phyloP scores from a whole-genome alignment of 2,329 filamentous ascomycete species.

The Trichoderma guizhouense region DNA sequence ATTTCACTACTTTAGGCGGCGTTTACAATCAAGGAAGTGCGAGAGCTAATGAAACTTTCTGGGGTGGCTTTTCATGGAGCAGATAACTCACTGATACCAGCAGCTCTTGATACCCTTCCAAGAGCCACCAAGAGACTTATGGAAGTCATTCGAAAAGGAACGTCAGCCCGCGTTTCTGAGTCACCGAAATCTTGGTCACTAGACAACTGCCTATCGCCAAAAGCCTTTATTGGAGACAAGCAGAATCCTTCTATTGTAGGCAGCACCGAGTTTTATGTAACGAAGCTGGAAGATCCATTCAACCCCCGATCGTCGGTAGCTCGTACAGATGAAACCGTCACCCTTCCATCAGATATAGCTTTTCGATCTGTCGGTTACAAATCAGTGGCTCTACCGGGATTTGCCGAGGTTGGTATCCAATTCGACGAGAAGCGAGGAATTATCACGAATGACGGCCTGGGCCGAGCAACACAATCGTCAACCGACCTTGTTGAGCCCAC shows the following conservation, averaged over 20 bases:
- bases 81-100: constrained; percentile 62
- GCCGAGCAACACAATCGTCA: constrained; percentile 37
- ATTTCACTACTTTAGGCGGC: constrained; percentile 58
- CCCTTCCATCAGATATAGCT: constrained; percentile 65
- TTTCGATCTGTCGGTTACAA: constrained; percentile 97
- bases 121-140: constrained; percentile 73
- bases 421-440: constrained; percentile 74
- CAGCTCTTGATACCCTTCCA: constrained; percentile 65
- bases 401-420: constrained; percentile 68
- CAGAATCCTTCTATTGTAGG: constrained; percentile 50
- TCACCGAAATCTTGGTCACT: constrained; percentile 74
- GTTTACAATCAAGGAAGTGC: constrained; percentile 91
- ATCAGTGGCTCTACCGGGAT: constrained; percentile 71
- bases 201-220: constrained; percentile 79
- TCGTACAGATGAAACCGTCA: constrained; percentile 47
- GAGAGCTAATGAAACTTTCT: constrained; percentile 79
- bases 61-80: constrained; percentile 69
- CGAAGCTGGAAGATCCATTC: constrained; percentile 53
- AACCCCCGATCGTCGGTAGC: constrained; percentile 48
- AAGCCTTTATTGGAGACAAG: constrained; percentile 56
- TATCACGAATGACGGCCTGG: constrained; percentile 77
- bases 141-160: constrained; percentile 77
- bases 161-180: constrained; percentile 31
- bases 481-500: constrained; percentile 21
- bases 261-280: constrained; percentile 65